Evolutionary conservation across 257 asterid genomes (phyloP).

Genomic region (Primulina eburnea): DNA sequence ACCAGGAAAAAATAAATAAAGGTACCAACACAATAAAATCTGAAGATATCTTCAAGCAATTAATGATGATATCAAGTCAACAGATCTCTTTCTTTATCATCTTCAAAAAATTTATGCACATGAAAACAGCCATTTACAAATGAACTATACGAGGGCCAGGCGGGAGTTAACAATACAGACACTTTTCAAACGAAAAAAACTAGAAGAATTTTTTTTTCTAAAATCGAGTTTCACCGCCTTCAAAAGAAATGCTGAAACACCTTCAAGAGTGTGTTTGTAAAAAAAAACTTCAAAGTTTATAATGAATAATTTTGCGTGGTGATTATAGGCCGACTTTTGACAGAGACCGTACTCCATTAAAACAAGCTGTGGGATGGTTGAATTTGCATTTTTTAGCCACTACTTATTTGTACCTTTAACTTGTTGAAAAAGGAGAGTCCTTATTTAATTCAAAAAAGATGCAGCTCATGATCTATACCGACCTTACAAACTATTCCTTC

Average conservation of each 20-base stretch:
- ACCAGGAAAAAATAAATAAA: not conserved
- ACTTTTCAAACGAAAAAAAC: not conserved
- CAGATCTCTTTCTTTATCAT: conserved; percentile 26
- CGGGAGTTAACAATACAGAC: not conserved
- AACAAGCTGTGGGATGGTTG: conserved; percentile 21
- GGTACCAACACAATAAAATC: not conserved
- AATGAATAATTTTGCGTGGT: not conserved
- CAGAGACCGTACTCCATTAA: not conserved
- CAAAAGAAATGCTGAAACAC: not conserved
- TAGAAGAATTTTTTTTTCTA: not conserved
- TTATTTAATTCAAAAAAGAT: not conserved
- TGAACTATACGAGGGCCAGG: not conserved
- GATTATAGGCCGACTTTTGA: conserved; percentile 18
- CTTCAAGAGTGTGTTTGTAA: not conserved
- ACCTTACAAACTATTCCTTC: conserved; percentile 22
- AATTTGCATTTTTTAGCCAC: not conserved
- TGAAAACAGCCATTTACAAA: not conserved
- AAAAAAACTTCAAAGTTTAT: too few species aligned
- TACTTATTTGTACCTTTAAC: not conserved
- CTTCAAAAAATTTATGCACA: not conserved
- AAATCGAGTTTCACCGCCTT: not conserved
- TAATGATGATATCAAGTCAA: conserved; percentile 16
- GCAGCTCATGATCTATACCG: conserved; percentile 2
- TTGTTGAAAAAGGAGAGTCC: conserved; percentile 6
- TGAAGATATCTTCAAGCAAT: conserved; percentile 13